Conservation (phyloP, 1,284 basidiomycete genomes). For the Ceratobasidium sp. region DNA sequence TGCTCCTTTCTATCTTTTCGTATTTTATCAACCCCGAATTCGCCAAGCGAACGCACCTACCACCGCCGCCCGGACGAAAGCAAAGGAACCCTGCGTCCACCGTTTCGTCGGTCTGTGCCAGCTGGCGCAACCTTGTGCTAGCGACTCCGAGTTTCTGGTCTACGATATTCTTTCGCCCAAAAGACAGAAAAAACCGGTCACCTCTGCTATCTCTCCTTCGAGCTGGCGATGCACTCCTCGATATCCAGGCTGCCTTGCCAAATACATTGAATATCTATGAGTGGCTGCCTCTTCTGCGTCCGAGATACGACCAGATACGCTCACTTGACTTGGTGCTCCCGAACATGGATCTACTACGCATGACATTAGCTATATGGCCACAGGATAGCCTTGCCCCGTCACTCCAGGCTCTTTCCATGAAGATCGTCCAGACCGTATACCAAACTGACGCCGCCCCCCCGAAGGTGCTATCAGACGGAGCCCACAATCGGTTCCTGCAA, state of each 20-base stretch:
- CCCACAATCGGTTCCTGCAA: background rate
- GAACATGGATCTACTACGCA: background rate
- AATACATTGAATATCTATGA: background rate
- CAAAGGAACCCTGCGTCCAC: background rate
- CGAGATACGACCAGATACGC: background rate
- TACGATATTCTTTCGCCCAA: background rate
- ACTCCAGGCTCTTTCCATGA: background rate
- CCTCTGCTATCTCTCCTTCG: background rate
- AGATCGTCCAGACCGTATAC: background rate
- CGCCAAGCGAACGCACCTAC: background rate
- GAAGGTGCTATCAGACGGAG: background rate
- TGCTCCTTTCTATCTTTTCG: background rate
- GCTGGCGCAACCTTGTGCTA: background rate
- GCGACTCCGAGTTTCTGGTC: background rate
- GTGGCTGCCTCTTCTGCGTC: background rate
- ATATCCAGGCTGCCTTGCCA: background rate
- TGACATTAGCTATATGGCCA: background rate
- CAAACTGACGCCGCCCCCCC: background rate
- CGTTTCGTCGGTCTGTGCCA: background rate
- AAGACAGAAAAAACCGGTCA: background rate
- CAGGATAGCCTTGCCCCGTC: background rate
- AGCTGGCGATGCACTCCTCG: background rate
- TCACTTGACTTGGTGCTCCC: background rate
- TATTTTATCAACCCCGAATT: background rate
- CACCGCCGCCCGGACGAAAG: background rate